Base-by-base conservation (phyloP, 176 grass and related monocot species). In the Lolium rigidum region DNA sequence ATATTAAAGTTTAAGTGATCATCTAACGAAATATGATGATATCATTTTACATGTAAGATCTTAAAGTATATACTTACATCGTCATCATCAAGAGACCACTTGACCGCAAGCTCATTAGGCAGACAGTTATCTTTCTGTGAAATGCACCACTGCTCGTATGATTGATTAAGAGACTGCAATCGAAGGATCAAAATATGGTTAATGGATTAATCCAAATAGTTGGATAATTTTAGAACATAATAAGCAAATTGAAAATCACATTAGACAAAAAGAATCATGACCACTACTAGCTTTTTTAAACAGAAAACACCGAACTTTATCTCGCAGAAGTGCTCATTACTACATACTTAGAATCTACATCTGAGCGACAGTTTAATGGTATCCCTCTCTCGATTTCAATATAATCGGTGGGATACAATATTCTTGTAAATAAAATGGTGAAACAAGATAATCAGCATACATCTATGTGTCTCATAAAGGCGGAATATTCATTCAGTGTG, bases 161-260 rank as follows among this genome's bases (percentile, higher is more conserved):
- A 78, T 71, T n/a, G 2, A 37, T 86, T 84, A 78, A 82, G 16
- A 37, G 79, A 86, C 83, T 35, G 63, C 52, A 90, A 82, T 11
- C 41, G 82, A 55, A 39, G 11, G 55, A 75, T 16, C 50, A 86
- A 52, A 59, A 81, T 52, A 15, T 76, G 13, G 41, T 76, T 68
- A 76, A 9, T 64, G 25, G 37, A 17, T 85, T 9, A 89, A 67
- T 44, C 16, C 47, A 80, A 84, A 73, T 5, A 4, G 20, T 85
- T 76, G 5, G 10, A 17, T 16, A 66, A 78, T 84, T 22, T 49
- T 55, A 75, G 1, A 81, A 81, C 4, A 79, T 51, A 79, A 61
- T 41, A 6, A 35, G 43, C 5, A 21, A 9, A 71, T 43, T 9
- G 44, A 62, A 85, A 54, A 14, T 20, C 54, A 74, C 21, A 37